Conservation (phyloP, 2,329 filamentous ascomycete species). For the Trichoderma sp. region DNA sequence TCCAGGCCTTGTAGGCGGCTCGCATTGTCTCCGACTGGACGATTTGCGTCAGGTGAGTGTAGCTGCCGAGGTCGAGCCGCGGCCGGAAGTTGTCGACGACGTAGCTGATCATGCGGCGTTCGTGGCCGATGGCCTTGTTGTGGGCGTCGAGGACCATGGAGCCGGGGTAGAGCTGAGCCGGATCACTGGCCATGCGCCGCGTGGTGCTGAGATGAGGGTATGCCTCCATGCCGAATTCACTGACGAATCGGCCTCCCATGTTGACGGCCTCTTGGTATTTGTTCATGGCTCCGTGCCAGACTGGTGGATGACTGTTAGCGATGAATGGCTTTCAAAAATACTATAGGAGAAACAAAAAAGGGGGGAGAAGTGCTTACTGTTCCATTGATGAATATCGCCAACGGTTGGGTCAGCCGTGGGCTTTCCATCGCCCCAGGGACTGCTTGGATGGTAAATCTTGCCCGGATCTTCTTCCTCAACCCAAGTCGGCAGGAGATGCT, state of each 20-base stretch:
- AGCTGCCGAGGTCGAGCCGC: slow-evolving; percentile 60
- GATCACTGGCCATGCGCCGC: slow-evolving; percentile 56
- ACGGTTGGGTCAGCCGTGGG: slow-evolving; percentile 62
- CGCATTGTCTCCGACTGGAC: slow-evolving; percentile 52
- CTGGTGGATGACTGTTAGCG: slow-evolving; percentile 21
- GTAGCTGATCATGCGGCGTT: slow-evolving; percentile 70
- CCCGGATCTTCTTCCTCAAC: slow-evolving; percentile 59
- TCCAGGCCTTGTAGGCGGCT: slow-evolving; percentile 54
- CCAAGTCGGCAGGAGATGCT: slow-evolving; percentile 67
- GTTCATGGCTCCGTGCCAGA: slow-evolving; percentile 69
- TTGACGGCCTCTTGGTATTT: slow-evolving; percentile 73
- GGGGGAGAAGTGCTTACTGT: slow-evolving; percentile 20
- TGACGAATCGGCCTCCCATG: slow-evolving; percentile 72
- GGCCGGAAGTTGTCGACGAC: slow-evolving; percentile 69
- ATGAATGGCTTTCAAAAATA: not conserved
- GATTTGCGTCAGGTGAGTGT: slow-evolving; percentile 67
- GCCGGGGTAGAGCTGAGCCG: slow-evolving; percentile 57
- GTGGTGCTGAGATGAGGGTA: slow-evolving; percentile 68
- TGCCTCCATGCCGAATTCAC: slow-evolving; percentile 70
- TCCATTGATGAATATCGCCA: slow-evolving; percentile 79
- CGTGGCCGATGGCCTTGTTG: slow-evolving; percentile 78
- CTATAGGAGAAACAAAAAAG: not conserved
- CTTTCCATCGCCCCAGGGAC: slow-evolving; percentile 62
- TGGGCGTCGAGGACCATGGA: slow-evolving; percentile 76
- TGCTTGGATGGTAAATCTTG: slow-evolving; percentile 69